phyloP scores from a whole-genome alignment of 768 basidiomycete species.

The Pleurotus citrinopileatus region DNA sequence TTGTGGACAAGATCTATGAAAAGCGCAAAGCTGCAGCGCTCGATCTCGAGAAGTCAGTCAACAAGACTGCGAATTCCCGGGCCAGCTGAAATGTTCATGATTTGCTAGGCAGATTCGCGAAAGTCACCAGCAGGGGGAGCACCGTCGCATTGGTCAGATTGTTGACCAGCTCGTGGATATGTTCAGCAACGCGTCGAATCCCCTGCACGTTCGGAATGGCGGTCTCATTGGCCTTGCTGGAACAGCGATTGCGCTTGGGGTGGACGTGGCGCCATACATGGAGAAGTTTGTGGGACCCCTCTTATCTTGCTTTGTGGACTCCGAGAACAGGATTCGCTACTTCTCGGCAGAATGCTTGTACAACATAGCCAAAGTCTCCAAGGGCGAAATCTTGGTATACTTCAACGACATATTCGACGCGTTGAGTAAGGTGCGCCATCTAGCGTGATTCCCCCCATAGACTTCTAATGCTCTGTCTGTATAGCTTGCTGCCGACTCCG shows the following conservation, averaged over 20 bases:
- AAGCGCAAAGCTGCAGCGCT: slow-evolving; percentile 94
- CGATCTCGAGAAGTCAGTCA: slow-evolving; percentile 85
- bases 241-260: slow-evolving; percentile 93
- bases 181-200: slow-evolving; percentile 81
- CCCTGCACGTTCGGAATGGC: slow-evolving; percentile 88
- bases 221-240: slow-evolving; percentile 95
- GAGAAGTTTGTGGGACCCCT: slow-evolving; percentile 89
- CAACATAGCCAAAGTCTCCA: slow-evolving; percentile 96
- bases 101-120: slow-evolving; percentile 74
- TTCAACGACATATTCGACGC: slow-evolving; percentile 99
- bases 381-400: slow-evolving; percentile 93
- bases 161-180: slow-evolving; percentile 94
- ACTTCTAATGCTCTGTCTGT: slow-evolving; percentile 11
- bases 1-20: slow-evolving; percentile 94
- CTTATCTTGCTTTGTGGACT: slow-evolving; percentile 88
- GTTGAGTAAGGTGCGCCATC: slow-evolving; percentile 82
- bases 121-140: slow-evolving; percentile 79
- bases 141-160: slow-evolving; percentile 78
- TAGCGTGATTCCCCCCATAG: not conserved
- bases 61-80: not conserved
- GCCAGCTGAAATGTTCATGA: not conserved
- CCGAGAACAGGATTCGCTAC: slow-evolving; percentile 93
- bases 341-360: slow-evolving; percentile 98
- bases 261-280: slow-evolving; percentile 92
- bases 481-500: slow-evolving; percentile 94